Base-by-base conservation (phyloP, 2,329 filamentous ascomycete species). In the Neopestalotiopsis sp. region DNA sequence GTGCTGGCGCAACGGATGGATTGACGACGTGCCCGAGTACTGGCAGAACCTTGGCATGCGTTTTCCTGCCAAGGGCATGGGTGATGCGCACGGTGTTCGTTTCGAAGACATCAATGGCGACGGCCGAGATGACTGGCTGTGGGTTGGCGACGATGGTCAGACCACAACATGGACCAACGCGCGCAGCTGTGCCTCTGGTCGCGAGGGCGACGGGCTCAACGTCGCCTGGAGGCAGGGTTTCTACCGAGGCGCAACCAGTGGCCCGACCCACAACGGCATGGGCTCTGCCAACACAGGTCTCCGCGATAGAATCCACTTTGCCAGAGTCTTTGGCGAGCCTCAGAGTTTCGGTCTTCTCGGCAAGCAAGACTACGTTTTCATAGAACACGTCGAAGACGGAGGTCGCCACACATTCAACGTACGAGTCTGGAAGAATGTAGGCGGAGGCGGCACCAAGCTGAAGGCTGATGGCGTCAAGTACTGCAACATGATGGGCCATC, bases 31-130 rank as follows among this genome's bases (percentile, higher is more conserved):
- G 2, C 76, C 79, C 0, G 69, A 69, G 1, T 80, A 76, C 70
- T 82, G 79, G 78, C 78, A 82, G 68, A 65, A 70, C 1, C 71
- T 82, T 45, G 76, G 71, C 4, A 14, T 69, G 24, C 67, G 70
- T 1, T 78, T 75, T 60, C 67, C 67, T 4, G 68, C 59, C n/a
- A 71, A 74, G 57, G 67, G 66, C 3, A 75, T 74, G 69, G 72
- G 74, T 1, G 69, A 75, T 34, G 38, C 72, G 6, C 30, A 38
- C 14, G 75, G 74, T 0, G 65, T 76, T 5, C 70, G 70, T 1
- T 73, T 75, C 30, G 69, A 71, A 5, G 75, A 77, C 32, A 70
- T 77, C 32, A 74, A 73, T 20, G 71, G 73, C 56, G 70, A 74
- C 42, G 67, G 72, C 1, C 72, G 76, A 6, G 72, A 71, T 10